Base-by-base conservation (phyloP, 768 basidiomycete genomes). In the Auriscalpium microsporum region DNA sequence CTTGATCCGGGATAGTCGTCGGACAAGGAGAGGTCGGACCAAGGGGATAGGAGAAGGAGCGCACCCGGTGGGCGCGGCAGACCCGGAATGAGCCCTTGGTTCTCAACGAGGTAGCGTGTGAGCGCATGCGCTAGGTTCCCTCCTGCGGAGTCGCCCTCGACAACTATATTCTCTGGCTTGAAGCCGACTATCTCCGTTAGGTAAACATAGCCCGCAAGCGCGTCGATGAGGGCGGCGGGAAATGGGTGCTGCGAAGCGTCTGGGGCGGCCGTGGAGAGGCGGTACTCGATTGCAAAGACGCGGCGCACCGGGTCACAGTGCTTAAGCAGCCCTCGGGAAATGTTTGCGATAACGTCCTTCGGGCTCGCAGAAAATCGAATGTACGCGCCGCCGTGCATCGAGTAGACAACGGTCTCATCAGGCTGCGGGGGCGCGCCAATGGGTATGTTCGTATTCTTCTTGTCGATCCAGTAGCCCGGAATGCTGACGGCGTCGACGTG, bases 121-220 rank as follows among this genome's bases (percentile, higher is more conserved):
- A 62, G 48, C n/a, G 56, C 59, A 10, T 60, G 51, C 7, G 50
- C 52, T 21, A 62, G 59, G 49, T 60, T 57, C 5, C 46, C 61
- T n/a, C 61, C 61, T 4, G 61, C 61, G 21, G 61, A 62, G 53
- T 62, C 61, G 45, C 61, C 61, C n/a, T 36, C 38, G 33, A 62
- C 33, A 16, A 57, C 23, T 45, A 62, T 55, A 33, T 62, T 53
- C 23, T 52, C 49, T 7, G 59, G 54, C 4, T n/a, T 17, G 53
- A 62, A 50, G 10, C 59, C 59, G 10, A 62, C 52, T 8, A 44
- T 16, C 14, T 45, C 16, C 10, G 56, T 33, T 36, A 60, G 59
- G 40, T 60, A 58, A 16, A 34, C 40, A 45, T 55, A 60, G 9
- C 34, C 56, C 21, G 56, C 46, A 45, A 60, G n/a, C 10, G 48